Evolutionary conservation across 108 stramenopile genomes (phyloP).

Genomic region (Schizochytrium sp.): DNA sequence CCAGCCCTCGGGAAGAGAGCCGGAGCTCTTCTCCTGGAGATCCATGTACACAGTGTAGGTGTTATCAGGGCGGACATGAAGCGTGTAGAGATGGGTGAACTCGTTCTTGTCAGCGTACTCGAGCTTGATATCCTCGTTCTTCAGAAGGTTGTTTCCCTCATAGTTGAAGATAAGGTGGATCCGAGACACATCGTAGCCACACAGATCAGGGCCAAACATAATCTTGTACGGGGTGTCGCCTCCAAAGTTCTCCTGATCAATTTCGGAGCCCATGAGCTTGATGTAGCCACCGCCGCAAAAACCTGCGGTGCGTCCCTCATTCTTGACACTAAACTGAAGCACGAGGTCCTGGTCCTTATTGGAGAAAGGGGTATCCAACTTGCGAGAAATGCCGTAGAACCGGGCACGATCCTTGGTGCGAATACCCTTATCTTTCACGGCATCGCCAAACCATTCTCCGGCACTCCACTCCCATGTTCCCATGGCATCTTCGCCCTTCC

Average conservation of each 20-base stretch:
- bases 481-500: conserved; percentile 87
- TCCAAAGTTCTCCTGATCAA: conserved; percentile 88
- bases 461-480: conserved; percentile 91
- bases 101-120: conserved; percentile 91
- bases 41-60: conserved; percentile 97
- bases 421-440: conserved; percentile 87
- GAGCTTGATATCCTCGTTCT: conserved; percentile 94
- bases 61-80: conserved; percentile 91
- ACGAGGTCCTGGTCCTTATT: conserved; percentile 91
- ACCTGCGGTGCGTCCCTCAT: conserved; percentile 91
- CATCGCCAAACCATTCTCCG: conserved; percentile 88
- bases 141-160: conserved; percentile 77
- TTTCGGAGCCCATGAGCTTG: conserved; percentile 91
- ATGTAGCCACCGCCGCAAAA: conserved; percentile 99
- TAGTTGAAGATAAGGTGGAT: conserved; percentile 98
- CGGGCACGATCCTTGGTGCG: conserved; percentile 89
- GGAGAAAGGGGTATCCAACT: conserved; percentile 83
- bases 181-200: conserved; percentile 88
- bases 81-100: conserved; percentile 95
- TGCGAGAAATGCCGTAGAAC: conserved; percentile 94
- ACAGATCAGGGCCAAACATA: conserved; percentile 99
- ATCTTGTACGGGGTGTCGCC: conserved; percentile 96
- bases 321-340: conserved; percentile 95
- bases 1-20: conserved; percentile 93
- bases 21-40: conserved; percentile 90